Evolutionary conservation across 768 basidiomycete genomes (phyloP).

Genomic region (Termitomyces sp.): DNA sequence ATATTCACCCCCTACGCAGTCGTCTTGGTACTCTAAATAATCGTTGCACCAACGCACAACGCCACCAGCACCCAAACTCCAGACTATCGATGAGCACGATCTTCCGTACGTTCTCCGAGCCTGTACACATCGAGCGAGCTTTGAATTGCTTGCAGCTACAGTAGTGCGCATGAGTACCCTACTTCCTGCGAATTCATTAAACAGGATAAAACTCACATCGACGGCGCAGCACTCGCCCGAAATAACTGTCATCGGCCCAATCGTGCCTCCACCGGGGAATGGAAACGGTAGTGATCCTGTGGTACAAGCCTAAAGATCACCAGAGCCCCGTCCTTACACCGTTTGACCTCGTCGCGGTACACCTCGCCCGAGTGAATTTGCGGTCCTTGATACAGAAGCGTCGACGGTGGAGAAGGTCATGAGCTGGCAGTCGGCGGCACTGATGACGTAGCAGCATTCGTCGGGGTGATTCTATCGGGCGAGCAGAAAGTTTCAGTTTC

Average conservation of each 20-base stretch:
- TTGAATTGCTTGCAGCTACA: slow-evolving; percentile 86
- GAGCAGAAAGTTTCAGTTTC: slow-evolving; percentile 80
- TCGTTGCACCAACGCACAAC: slow-evolving; percentile 92
- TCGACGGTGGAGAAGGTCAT: slow-evolving; percentile 87
- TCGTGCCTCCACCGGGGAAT: slow-evolving; percentile 76
- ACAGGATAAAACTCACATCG: slow-evolving; percentile 49
- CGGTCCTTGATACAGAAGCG: slow-evolving; percentile 92
- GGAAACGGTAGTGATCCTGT: slow-evolving; percentile 95
- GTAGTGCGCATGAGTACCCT: too few species aligned
- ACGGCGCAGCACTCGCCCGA: slow-evolving; percentile 95
- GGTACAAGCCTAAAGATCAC: slow-evolving; percentile 94
- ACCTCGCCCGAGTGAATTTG: slow-evolving; percentile 84
- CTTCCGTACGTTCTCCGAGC: slow-evolving; percentile 89
- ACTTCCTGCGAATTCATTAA: too few species aligned
- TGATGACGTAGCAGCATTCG: slow-evolving; percentile 77
- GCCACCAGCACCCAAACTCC: slow-evolving; percentile 87
- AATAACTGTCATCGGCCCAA: slow-evolving; percentile 82
- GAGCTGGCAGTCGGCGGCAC: slow-evolving; percentile 93
- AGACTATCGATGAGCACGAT: slow-evolving; percentile 89
- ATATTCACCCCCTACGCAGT: slow-evolving; percentile 77
- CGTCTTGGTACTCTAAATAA: slow-evolving; percentile 88
- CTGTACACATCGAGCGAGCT: slow-evolving; percentile 90
- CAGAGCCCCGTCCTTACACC: slow-evolving; percentile 77
- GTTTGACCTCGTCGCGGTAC: slow-evolving; percentile 66
- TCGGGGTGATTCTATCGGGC: slow-evolving; percentile 71